A percentile compares a stretch with the other conserved stretches of the same genome.
phyloP scores from a whole-genome alignment of 2,329 filamentous ascomycete species.

The Xylariaceae sp. region DNA sequence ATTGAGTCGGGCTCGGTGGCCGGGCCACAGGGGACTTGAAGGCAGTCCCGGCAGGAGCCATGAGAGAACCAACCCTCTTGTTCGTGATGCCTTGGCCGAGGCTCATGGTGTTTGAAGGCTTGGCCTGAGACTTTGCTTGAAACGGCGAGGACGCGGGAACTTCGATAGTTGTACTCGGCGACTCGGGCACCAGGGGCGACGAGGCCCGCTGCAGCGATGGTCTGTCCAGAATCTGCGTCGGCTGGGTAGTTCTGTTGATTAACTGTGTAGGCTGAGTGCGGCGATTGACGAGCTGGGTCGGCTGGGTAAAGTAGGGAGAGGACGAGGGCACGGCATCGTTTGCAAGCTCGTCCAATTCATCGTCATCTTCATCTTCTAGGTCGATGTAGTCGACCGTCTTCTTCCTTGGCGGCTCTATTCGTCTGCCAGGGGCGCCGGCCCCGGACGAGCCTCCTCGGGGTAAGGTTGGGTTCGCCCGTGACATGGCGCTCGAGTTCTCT shows the following conservation, averaged over 20 bases:
- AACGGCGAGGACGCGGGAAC: slow-evolving; percentile 85
- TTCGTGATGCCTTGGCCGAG: slow-evolving; percentile 8
- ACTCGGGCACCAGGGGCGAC: slow-evolving; percentile 31
- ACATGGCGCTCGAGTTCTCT: too few relatives aligned
- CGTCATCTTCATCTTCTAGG: too few relatives aligned
- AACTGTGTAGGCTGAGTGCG: slow-evolving; percentile 56
- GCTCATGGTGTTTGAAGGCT: slow-evolving; percentile 7
- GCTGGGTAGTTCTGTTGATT: slow-evolving; percentile 32
- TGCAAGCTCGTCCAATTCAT: slow-evolving; percentile 39
- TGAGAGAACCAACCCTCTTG: slow-evolving; percentile 48
- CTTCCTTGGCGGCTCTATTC: too few relatives aligned
- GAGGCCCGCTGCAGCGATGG: slow-evolving; percentile 28
- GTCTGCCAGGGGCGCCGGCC: too few relatives aligned
- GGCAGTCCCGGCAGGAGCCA: slow-evolving; percentile 69
- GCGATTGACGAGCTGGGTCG: slow-evolving; percentile 28
- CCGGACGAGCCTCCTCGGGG: too few relatives aligned
- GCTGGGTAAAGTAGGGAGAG: slow-evolving; percentile 42
- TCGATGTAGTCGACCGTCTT: too few relatives aligned
- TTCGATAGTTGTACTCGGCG: slow-evolving; percentile 52
- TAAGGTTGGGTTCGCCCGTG: too few relatives aligned
- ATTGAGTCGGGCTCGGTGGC: slow-evolving; percentile 14
- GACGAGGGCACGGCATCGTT: slow-evolving; percentile 27
- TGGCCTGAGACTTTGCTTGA: slow-evolving; percentile 31
- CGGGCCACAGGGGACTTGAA: slow-evolving; percentile 46
- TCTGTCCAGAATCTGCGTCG: slow-evolving; percentile 32